phyloP scores from a whole-genome alignment of 1,139 yeast species.

The Tardiomyces digboiensis region DNA sequence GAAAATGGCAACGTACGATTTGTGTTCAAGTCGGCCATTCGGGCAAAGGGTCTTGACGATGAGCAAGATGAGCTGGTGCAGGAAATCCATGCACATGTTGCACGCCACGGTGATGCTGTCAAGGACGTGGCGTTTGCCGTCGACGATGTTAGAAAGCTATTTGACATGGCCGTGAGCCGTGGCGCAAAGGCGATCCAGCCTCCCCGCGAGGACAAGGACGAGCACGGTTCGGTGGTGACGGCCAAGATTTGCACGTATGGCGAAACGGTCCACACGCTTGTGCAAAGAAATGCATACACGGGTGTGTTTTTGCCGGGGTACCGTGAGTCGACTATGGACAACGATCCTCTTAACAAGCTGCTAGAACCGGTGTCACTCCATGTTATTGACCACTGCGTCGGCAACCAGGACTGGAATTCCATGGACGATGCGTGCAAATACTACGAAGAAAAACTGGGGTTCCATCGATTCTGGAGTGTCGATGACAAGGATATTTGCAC shows the following conservation, averaged over 20 bases:
- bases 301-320: constrained; percentile 50
- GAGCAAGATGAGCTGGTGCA: constrained; percentile 22
- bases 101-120: constrained; percentile 68
- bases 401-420: constrained; percentile 62
- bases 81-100: constrained; percentile 38
- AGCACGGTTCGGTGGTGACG: constrained; percentile 38
- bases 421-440: constrained; percentile 49
- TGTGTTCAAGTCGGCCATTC: constrained; percentile 39
- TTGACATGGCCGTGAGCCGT: constrained; percentile 35
- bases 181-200: constrained; percentile 44
- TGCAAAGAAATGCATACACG: constrained; percentile 37
- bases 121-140: constrained; percentile 62
- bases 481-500: constrained; percentile 70
- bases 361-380: constrained; percentile 32
- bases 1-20: constrained; percentile 45
- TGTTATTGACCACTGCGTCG: constrained; percentile 69
- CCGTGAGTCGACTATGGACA: constrained; percentile 9
- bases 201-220: constrained; percentile 38
- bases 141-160: constrained; percentile 37
- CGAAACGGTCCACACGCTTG: constrained; percentile 61
- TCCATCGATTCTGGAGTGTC: constrained; percentile 76
- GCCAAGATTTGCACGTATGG: constrained; percentile 54
- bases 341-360: constrained; percentile 14
- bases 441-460: constrained; percentile 57
- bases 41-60: constrained; percentile 18